Conservation (phyloP, 352 stramenopile genomes). For the Pythium guiyangense region DNA sequence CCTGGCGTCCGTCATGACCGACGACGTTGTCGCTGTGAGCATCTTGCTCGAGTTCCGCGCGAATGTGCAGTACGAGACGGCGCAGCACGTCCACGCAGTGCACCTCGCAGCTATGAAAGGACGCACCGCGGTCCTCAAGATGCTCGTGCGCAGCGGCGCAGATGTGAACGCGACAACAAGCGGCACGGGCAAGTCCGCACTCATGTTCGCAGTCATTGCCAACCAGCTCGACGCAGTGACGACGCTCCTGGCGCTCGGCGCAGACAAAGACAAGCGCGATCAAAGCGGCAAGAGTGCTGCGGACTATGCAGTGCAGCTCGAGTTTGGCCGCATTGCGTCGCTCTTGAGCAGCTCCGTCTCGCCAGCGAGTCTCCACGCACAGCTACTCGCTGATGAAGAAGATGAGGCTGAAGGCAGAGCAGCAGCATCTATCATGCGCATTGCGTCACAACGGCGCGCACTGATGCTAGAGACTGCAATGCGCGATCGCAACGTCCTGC, state of each 20-base stretch:
- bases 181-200: conserved; percentile 20
- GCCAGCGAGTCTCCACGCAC: conserved; percentile 19
- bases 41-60: conserved; percentile 48
- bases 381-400: conserved; percentile 38
- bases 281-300: conserved; percentile 20
- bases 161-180: conserved; percentile 28
- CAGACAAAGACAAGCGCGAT: conserved; percentile 25
- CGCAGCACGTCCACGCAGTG: conserved; percentile 24
- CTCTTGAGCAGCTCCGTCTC: conserved; percentile 24
- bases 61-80: conserved; percentile 31
- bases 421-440: conserved; percentile 1
- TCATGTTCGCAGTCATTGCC: conserved; percentile 47
- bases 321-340: conserved; percentile 21
- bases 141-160: conserved; percentile 32
- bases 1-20: conserved; percentile 34
- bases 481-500: conserved; percentile 19
- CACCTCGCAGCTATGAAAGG: conserved; percentile 53
- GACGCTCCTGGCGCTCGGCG: conserved; percentile 38
- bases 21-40: conserved; percentile 37
- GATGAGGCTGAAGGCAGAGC: conserved; percentile 13
- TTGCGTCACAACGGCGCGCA: conserved; percentile 11
- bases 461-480: conserved; percentile 38
- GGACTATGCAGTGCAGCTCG: conserved; percentile 28
- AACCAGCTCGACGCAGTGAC: conserved; percentile 30
- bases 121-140: conserved; percentile 24